Evolutionary conservation across 2,329 filamentous ascomycete genomes (phyloP), one percentile per base, ranked within the genome.

Genomic region (Colletotrichum sidae): DNA sequence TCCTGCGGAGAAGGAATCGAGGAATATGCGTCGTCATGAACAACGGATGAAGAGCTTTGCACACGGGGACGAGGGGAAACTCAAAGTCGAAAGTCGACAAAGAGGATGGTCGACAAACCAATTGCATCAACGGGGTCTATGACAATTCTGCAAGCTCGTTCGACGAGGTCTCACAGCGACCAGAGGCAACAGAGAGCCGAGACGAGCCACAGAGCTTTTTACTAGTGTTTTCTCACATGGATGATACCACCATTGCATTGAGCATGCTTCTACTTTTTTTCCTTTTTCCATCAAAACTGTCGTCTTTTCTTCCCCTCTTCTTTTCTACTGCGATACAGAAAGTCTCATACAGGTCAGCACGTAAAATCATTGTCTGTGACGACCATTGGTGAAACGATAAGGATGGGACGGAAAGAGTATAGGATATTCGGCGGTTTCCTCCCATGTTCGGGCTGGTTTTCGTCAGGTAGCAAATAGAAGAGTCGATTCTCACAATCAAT

Each of bases 181-280:
- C 58, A 39, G 35, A 55, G 58, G 58, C 62, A 62, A 65, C 62
- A 65, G 58, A 62, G 52, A 65, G 62, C 62, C 58, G 62, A 65
- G 46, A 62, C 52, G 62, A 65, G 62, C 58, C 52, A 55, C 57
- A 65, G 62, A 65, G 62, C 58, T 65, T 65, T 62, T 65, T 62
- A 65, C 52, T 65, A 65, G 62, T 65, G 62, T 41, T 66, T 68
- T 68, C 55, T 68, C 67, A 76, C 72, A 78, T 75, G 76, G 77
- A 79, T 77, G 78, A 79, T 79, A 79, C 78, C 78, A 79, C 75
- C 75, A 74, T 77, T 75, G 75, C 77, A 76, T 76, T 71, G 62
- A 75, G 73, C 75, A 76, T 73, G 74, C 72, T 71, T 61, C 73
- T 75, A 68, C 68, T 72, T 68, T 49, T 57, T 68, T 60, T 62